A percentile compares a stretch with the other conserved stretches of the same genome.
Evolutionary conservation across 306 rosid genomes (phyloP).

Genomic region (Vachellia pachyceras): DNA sequence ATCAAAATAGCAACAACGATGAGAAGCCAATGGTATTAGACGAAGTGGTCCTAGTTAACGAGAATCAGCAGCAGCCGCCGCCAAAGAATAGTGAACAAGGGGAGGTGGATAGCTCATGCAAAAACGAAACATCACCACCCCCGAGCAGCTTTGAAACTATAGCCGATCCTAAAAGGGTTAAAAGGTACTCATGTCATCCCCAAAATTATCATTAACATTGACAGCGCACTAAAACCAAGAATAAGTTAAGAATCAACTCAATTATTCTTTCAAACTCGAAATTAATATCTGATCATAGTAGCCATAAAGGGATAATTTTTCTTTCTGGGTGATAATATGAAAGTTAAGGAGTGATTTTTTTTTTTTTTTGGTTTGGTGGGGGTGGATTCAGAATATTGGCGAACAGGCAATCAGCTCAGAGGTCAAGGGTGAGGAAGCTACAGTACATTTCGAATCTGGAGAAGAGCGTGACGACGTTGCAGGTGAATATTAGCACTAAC

Average conservation of each 20-base stretch:
- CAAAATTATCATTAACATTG: not conserved
- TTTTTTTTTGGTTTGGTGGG: not conserved
- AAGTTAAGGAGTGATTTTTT: constrained; percentile 39
- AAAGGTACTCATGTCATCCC: constrained; percentile 58
- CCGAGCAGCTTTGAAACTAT: constrained; percentile 47
- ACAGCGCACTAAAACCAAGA: not conserved
- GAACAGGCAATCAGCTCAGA: constrained; percentile 93
- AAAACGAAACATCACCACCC: constrained; percentile 41
- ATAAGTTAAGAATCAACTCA: too few species aligned
- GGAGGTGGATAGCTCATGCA: constrained; percentile 69
- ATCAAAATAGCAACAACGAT: constrained; percentile 71
- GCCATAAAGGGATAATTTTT: too few species aligned
- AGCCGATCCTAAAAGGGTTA: constrained; percentile 88
- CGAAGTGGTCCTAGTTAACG: constrained; percentile 25
- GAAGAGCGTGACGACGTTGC: constrained; percentile 84
- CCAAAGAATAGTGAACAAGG: constrained; percentile 63
- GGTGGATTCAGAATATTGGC: constrained; percentile 80
- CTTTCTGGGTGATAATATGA: too few species aligned
- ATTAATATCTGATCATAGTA: too few species aligned
- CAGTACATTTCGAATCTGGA: constrained; percentile 94
- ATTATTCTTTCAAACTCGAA: too few species aligned
- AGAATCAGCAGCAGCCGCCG: constrained; percentile 30
- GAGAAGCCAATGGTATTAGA: constrained; percentile 45
- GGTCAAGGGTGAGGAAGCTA: constrained; percentile 89
- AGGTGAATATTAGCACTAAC: constrained; percentile 62